phyloP scores from a whole-genome alignment of 1,284 basidiomycete genomes.

The Cryptococcus sp. region DNA sequence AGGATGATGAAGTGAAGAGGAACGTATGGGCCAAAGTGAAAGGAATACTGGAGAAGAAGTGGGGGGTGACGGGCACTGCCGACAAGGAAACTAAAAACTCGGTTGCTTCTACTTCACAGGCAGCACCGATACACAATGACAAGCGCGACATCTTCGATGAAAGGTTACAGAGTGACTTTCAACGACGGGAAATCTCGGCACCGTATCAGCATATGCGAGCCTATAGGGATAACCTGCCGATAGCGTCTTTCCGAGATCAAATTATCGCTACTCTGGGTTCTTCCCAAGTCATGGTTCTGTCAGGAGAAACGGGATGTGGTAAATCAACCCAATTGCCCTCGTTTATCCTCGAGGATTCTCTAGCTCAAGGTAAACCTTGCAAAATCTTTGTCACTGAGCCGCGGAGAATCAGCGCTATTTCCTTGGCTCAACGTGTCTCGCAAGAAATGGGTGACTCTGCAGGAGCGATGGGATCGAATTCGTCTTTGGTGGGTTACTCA shows the following conservation, averaged over 20 bases:
- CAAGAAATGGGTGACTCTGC: constrained; percentile 83
- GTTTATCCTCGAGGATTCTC: constrained; percentile 88
- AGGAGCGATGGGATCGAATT: constrained; percentile 70
- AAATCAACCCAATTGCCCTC: constrained; percentile 97
- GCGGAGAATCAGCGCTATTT: constrained; percentile 93
- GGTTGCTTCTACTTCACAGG: not conserved
- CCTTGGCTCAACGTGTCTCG: constrained; percentile 92
- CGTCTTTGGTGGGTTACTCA: constrained; percentile 88
- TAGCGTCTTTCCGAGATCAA: constrained; percentile 72
- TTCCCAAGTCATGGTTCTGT: constrained; percentile 86
- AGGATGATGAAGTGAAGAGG: constrained; percentile 64
- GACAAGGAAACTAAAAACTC: not conserved
- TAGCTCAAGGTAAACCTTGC: constrained; percentile 75
- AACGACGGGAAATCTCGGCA: constrained; percentile 57
- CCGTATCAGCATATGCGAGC: constrained; percentile 67
- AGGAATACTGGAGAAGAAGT: constrained; percentile 7
- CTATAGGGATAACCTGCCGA: constrained; percentile 76
- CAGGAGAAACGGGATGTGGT: constrained; percentile 97
- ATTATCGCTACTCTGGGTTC: constrained; percentile 69
- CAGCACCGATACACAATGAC: not conserved
- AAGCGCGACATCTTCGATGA: constrained; percentile 14
- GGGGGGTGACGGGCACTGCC: constrained; percentile 1
- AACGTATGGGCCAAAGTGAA: constrained; percentile 60
- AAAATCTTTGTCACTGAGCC: constrained; percentile 97
- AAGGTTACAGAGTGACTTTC: constrained; percentile 58